Percentiles rank a stretch among this genome's conserved stretches.
Conservation (phyloP, 2,329 filamentous ascomycete species). For the Coniochaeta hoffmannii region DNA sequence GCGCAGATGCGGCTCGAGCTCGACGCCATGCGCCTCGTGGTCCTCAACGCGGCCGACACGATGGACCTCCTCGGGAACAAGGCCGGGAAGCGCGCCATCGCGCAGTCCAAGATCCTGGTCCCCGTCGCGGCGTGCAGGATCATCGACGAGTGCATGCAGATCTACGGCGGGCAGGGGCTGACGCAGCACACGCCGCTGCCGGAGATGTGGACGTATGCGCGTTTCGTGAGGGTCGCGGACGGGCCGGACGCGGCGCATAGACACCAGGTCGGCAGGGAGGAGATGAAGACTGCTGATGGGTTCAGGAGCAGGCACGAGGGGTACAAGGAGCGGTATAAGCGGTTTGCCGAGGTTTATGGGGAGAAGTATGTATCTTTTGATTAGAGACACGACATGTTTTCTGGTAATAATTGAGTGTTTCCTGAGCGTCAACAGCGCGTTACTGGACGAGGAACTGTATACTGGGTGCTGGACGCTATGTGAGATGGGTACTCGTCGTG, state of each 20-base stretch:
- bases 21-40: conserved; percentile 29
- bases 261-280: conserved; percentile 32
- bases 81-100: conserved; percentile 30
- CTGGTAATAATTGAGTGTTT: too few relatives aligned
- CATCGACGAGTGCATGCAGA: conserved; percentile 34
- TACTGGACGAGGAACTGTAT: too few relatives aligned
- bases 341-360: conserved; percentile 25
- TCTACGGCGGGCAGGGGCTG: conserved; percentile 31
- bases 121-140: conserved; percentile 29
- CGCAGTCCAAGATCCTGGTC: conserved; percentile 32
- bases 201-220: conserved; percentile 33
- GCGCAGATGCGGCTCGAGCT: conserved; percentile 33
- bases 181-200: conserved; percentile 32
- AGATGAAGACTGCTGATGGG: conserved; percentile 29
- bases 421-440: too few relatives aligned
- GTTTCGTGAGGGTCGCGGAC: conserved; percentile 32
- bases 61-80: conserved; percentile 33
- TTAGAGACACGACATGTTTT: too few relatives aligned
- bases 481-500: too few relatives aligned
- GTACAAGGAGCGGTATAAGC: conserved; percentile 25
- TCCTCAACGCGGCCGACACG: conserved; percentile 31
- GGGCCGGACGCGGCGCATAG: conserved; percentile 31
- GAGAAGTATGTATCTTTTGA: conserved; percentile 11
- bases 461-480: too few relatives aligned
- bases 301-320: conserved; percentile 24